A percentile compares a stretch with the other conserved stretches of the same genome.
These are phyloP conservation scores for Cyberlindnera veronae DNA, from an alignment of 805 yeast genomes.

Conservation along the genomic window DNA sequence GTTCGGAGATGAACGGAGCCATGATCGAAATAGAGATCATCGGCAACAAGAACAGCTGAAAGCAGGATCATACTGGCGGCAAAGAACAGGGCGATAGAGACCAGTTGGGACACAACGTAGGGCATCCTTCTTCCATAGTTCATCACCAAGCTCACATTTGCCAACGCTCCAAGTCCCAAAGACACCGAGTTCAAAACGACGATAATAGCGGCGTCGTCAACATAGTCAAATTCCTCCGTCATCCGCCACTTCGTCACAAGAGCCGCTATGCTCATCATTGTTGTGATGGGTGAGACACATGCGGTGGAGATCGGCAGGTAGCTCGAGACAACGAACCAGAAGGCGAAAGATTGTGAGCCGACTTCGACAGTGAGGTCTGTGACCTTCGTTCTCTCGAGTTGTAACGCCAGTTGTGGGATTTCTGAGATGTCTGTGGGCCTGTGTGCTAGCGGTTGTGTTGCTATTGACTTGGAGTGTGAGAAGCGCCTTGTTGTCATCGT, in stretches of 20 bases:
- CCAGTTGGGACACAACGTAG: conserved; percentile 57
- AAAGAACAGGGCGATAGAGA: conserved; percentile 64
- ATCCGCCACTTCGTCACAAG: conserved; percentile 66
- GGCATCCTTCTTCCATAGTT: conserved; percentile 60
- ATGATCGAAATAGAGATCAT: conserved; percentile 29
- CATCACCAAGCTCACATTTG: conserved; percentile 65
- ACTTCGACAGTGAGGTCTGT: conserved; percentile 15
- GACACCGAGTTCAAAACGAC: conserved; percentile 59
- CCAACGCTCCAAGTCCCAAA: conserved; percentile 58
- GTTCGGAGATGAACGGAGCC: conserved; percentile 31
- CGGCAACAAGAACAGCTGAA: conserved; percentile 41
- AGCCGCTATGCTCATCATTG: conserved; percentile 69
- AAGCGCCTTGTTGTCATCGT: no score
- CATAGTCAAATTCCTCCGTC: conserved; percentile 25
- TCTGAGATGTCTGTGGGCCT: conserved; percentile 11
- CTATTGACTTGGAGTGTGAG: no score
- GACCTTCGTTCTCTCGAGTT: conserved; percentile 17
- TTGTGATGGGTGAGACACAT: conserved; percentile 75
- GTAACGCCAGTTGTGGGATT: conserved; percentile 19
- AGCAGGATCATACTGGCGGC: conserved; percentile 53
- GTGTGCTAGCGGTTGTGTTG: conserved; percentile 1
- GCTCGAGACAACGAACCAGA: conserved; percentile 66
- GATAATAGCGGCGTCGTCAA: conserved; percentile 40
- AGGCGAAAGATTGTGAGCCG: conserved; percentile 18
- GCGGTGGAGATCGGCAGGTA: conserved; percentile 76